These are phyloP conservation scores for Phytophthora syringae DNA, from an alignment of 352 stramenopile species.

Conservation along the genomic window DNA sequence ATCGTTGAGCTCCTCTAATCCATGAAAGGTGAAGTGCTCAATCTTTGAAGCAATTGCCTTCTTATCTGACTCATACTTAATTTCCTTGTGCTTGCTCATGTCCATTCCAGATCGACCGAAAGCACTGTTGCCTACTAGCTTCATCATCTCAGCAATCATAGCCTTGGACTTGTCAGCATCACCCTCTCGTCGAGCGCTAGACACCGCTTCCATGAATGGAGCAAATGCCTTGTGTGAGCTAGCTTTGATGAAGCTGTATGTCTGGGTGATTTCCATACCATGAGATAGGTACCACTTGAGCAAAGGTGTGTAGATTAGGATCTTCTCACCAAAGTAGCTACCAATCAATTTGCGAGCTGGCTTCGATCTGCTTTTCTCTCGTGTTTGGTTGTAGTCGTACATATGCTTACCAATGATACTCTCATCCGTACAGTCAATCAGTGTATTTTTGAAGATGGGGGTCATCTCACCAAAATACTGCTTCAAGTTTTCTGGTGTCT, in stretches of 20 bases:
- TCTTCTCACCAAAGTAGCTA: conserved; percentile 46
- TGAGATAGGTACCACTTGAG: conserved; percentile 51
- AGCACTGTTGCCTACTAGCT: conserved; percentile 22
- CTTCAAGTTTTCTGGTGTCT: conserved; percentile 37
- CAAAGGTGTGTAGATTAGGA: conserved; percentile 45
- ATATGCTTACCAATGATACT: conserved; percentile 1
- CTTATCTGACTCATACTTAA: conserved; percentile 15
- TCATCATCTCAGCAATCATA: conserved; percentile 30
- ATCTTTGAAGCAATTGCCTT: not conserved
- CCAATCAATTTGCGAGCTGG: conserved; percentile 36
- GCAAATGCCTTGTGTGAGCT: conserved; percentile 24
- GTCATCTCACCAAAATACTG: conserved; percentile 40
- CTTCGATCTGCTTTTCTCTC: conserved; percentile 20
- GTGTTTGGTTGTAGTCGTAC: not conserved
- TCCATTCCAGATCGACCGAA: conserved; percentile 28
- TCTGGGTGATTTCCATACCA: conserved; percentile 38
- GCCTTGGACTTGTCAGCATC: conserved; percentile 29
- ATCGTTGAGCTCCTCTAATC: conserved; percentile 16
- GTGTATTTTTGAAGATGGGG: conserved; percentile 30
- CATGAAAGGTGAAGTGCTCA: conserved; percentile 14
- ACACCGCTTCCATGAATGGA: conserved; percentile 25
- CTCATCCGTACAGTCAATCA: not conserved
- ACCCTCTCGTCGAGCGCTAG: conserved; percentile 30
- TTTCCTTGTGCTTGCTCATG: conserved; percentile 23
- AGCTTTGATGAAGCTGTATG: conserved; percentile 39